phyloP scores from a whole-genome alignment of 257 asterid genomes.

The Salvia miltiorrhiza region DNA sequence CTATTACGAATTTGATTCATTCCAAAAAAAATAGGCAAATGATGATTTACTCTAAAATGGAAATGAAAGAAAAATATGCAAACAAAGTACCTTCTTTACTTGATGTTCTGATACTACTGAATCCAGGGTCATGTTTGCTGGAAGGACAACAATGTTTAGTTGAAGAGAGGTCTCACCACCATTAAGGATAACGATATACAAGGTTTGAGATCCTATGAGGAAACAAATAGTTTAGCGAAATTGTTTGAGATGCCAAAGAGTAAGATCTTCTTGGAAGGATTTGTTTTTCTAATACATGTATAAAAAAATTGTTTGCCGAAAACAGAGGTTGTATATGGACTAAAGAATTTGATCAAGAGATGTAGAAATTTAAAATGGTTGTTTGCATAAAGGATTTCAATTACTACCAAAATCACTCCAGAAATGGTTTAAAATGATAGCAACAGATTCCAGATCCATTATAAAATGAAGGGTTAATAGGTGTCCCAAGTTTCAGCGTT shows the following conservation, averaged over 20 bases:
- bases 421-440: too few relatives aligned
- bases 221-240: neutral
- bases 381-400: too few relatives aligned
- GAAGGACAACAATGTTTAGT: conserved; percentile 23
- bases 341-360: too few relatives aligned
- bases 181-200: conserved; percentile 29
- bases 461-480: too few relatives aligned
- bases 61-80: neutral
- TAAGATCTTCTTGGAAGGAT: neutral
- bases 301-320: neutral
- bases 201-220: neutral
- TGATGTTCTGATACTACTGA: conserved; percentile 31
- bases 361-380: too few relatives aligned
- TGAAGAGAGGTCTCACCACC: conserved; percentile 25
- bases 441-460: too few relatives aligned
- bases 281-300: neutral
- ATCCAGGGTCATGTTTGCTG: conserved; percentile 14
- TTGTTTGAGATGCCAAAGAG: too few relatives aligned
- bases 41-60: neutral
- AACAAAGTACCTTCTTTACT: conserved; percentile 44
- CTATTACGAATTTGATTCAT: too few relatives aligned
- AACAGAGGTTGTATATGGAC: neutral
- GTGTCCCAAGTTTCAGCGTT: too few relatives aligned
- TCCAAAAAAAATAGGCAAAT: too few relatives aligned
- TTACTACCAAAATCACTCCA: too few relatives aligned